Base-by-base conservation (phyloP, 78 protist species). In the Polysphondylium violaceum region DNA sequence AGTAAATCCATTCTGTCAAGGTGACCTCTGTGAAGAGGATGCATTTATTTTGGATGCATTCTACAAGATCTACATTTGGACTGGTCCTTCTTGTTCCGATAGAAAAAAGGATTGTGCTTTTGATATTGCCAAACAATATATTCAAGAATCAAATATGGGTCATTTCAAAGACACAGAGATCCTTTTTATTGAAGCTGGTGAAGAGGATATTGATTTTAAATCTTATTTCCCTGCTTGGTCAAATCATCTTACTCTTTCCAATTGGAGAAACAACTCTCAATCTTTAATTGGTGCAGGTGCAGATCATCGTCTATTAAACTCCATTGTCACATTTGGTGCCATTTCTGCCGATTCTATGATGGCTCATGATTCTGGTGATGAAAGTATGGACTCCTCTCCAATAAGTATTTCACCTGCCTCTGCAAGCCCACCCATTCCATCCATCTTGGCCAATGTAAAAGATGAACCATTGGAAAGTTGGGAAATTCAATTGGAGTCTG, bases 1-100 rank as follows among this genome's bases (percentile, higher is more conserved):
- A 33, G 35, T 83, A 35, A 43, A 51, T 35, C 91, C 91, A 43
- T 83, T 69, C 68, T 40, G 91, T 59, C 91, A 83, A 43, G 55
- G 79, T 59, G 91, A 83, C 43, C 60, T 83, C 19, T 51, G 64
- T 69, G 79, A 69, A 40, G 91, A 83, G 11, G 91, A 83, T 59
- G 63, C 91, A 21, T 83, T 83, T 41, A 51, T 83, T 0, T 25
- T 83, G 63, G 91, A 83, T 29, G 27, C 64, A 8, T 41, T 35
- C n/a, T 35, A 40, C 41, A 83, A 83, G 16, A 19, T 83, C 1
- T 59, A 40, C 69, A 60, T 83, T 12, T 83, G 91, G 91, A 17
- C 58, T 40, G 91, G 91, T 27, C 79, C 91, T 55, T 50, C 47
- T 19, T 83, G 91, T 58, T 83, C 91, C 27, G n/a, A 74, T 31